Base-by-base conservation (phyloP, 2,329 filamentous ascomycete genomes). In the Monosporascus sp. region DNA sequence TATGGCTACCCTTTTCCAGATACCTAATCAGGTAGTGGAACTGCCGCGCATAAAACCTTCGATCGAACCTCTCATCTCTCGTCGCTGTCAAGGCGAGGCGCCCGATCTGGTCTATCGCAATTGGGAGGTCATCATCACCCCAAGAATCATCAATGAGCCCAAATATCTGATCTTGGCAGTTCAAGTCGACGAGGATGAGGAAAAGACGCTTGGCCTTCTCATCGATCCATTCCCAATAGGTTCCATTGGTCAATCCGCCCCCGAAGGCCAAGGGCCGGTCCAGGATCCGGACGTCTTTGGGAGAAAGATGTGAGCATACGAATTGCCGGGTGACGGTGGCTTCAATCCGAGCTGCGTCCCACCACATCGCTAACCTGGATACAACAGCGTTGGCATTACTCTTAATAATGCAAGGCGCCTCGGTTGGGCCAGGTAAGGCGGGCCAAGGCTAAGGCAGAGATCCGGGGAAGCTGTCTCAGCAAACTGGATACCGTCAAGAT, bases 221-320 rank as follows among this genome's bases (percentile, higher is more conserved):
- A 47, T 87, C 72, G 53, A 91, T 89, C 85, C 87, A 90, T 65
- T 91, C 87, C 75, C 87, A 85, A 66, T 91, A 91, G 1, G 87
- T 90, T 57, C 86, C 81, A 67, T 89, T 84, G 4, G 87, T 90
- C 53, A 82, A 69, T 52, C 82, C 82, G 61, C 85, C 84, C 31
- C 87, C 87, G 67, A 89, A 90, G 14, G 76, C 80, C 47, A 89
- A 73, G 8, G 82, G 82, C 41, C 74, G 74, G 63, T 87, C 79
- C 47, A 92, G 72, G 51, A 80, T 80, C 52, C 79, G 75, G 59
- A 83, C 76, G 68, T 88, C 86, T 56, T 83, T 77, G 41, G 82
- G 79, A 48, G 80, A 74, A 43, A 91, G 75, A 54, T 87, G 81
- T 41, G 81, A 81, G 49, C 79, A 77, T 57, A 91, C 81, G 64